A percentile compares a stretch with the other conserved stretches of the same genome.
Evolutionary conservation across 2,329 filamentous ascomycete species (phyloP).

Genomic region (Penicillium sp.): DNA sequence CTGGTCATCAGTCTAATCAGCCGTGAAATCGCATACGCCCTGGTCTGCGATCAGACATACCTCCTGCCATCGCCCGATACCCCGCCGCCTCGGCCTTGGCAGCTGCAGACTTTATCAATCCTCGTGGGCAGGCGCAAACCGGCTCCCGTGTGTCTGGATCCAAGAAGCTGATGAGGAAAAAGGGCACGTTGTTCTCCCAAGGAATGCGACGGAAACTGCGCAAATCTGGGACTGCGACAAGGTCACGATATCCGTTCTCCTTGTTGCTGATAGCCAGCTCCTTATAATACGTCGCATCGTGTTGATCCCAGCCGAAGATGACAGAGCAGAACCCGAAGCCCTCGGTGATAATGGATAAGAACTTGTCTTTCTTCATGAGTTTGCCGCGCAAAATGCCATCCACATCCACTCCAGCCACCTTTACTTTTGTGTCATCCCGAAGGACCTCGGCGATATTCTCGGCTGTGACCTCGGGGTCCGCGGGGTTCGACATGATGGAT

Average conservation of each 20-base stretch:
- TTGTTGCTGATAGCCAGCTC: constrained; percentile 87
- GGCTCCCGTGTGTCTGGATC: constrained; percentile 73
- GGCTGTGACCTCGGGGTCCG: constrained; percentile 46
- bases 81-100: constrained; percentile 66
- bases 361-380: constrained; percentile 88
- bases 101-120: constrained; percentile 66
- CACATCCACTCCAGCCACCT: constrained; percentile 82
- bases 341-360: constrained; percentile 72
- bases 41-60: constrained; percentile 50
- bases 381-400: constrained; percentile 87
- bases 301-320: constrained; percentile 96
- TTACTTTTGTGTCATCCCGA: constrained; percentile 71
- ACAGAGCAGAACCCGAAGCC: constrained; percentile 95
- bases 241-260: constrained; percentile 82
- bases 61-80: constrained; percentile 85
- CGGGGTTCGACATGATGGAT: constrained; percentile 11
- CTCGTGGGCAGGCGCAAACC: constrained; percentile 74
- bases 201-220: constrained; percentile 77
- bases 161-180: constrained; percentile 79
- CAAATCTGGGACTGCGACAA: constrained; percentile 79
- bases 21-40: constrained; percentile 6
- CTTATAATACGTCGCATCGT: constrained; percentile 82
- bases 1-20: constrained; percentile 45
- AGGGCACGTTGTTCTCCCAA: constrained; percentile 83
- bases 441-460: constrained; percentile 66